Percentiles rank a stretch among this genome's conserved stretches.
Conservation (phyloP, 129 eudicot genomes). For the Tanacetum coccineum region DNA sequence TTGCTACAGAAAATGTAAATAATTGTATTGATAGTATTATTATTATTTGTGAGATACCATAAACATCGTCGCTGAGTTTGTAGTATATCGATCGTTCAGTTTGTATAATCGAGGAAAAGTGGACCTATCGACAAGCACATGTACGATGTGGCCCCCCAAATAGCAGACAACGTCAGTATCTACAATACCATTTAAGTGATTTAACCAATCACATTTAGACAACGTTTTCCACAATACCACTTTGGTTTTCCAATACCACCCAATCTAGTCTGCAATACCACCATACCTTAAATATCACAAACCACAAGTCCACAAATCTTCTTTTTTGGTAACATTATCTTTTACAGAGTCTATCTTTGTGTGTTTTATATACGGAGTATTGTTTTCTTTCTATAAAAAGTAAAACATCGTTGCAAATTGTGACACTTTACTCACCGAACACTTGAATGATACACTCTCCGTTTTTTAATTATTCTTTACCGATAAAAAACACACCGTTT, state of each 20-base stretch:
- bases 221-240: conserved; percentile 24
- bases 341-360: neutral
- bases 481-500: too few species aligned
- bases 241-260: conserved; percentile 29
- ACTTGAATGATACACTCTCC: too few species aligned
- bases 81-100: too few species aligned
- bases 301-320: neutral
- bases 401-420: too few species aligned
- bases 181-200: conserved; percentile 20
- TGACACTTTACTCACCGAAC: too few species aligned
- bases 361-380: neutral
- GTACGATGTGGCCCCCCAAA: conserved; percentile 21
- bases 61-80: too few species aligned
- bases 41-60: too few species aligned
- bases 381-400: too few species aligned
- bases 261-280: conserved; percentile 7
- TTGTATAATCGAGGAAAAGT: neutral
- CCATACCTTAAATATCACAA: conserved; percentile 17
- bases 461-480: too few species aligned
- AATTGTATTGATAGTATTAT: too few species aligned
- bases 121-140: conserved; percentile 13
- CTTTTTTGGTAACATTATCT: neutral
- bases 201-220: conserved; percentile 27
- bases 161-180: conserved; percentile 1
- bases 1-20: too few species aligned